phyloP scores from a whole-genome alignment of 1,284 basidiomycete genomes.

The Trichosporon sp. region DNA sequence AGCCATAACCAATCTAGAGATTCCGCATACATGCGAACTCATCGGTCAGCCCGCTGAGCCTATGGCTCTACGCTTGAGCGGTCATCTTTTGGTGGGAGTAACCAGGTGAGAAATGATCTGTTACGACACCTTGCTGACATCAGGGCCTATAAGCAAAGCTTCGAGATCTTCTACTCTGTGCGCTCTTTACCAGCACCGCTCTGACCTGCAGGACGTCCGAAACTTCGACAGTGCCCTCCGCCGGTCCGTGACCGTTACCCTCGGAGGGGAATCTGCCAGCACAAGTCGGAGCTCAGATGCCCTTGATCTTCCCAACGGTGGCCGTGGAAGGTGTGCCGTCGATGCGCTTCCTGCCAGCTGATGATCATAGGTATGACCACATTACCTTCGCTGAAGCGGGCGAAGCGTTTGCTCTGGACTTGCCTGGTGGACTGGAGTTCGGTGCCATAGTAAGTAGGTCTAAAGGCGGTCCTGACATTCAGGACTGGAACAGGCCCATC shows the following conservation, averaged over 20 bases:
- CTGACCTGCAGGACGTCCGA: conserved; percentile 26
- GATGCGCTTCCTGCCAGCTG: neutral
- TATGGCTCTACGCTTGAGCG: conserved; percentile 72
- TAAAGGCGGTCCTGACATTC: neutral
- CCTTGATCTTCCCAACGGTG: conserved; percentile 32
- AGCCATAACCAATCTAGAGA: conserved; percentile 72
- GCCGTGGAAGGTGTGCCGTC: conserved; percentile 29
- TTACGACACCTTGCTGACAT: neutral
- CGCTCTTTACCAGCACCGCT: neutral
- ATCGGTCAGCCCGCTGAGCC: conserved; percentile 77
- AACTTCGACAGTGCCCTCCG: conserved; percentile 29
- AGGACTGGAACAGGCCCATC: conserved; percentile 38
- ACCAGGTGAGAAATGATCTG: conserved; percentile 60
- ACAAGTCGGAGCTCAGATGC: conserved; percentile 10
- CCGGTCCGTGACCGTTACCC: conserved; percentile 24
- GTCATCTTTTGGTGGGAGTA: conserved; percentile 78
- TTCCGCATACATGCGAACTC: conserved; percentile 67
- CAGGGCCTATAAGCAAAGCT: conserved; percentile 35
- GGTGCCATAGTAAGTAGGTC: conserved; percentile 31
- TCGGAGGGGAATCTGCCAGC: conserved; percentile 6
- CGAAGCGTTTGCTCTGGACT: conserved; percentile 9
- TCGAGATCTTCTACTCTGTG: conserved; percentile 37
- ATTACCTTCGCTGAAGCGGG: conserved; percentile 35
- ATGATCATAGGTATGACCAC: conserved; percentile 27
- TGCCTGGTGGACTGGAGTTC: conserved; percentile 24